Evolutionary conservation across 768 basidiomycete genomes (phyloP).

Genomic region (Termitomyces sp.): DNA sequence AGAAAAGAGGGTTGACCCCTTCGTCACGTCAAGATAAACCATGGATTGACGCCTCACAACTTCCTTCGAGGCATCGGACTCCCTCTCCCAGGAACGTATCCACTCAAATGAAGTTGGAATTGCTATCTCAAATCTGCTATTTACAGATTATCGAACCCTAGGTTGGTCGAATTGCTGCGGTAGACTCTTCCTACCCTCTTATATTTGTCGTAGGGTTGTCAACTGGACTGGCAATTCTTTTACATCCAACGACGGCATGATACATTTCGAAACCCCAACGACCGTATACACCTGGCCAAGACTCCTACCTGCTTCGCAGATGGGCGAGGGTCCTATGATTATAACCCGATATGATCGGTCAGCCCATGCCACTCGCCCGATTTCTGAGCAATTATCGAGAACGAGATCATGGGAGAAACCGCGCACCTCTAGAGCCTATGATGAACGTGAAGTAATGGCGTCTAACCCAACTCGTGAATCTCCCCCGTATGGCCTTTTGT

Average conservation of each 20-base stretch:
- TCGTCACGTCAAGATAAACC: neutral
- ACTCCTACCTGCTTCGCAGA: slow-evolving; percentile 41
- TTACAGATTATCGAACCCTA: neutral
- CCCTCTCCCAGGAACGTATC: neutral
- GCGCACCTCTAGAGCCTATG: neutral
- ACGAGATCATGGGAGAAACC: neutral
- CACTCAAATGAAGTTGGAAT: neutral
- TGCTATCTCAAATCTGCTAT: neutral
- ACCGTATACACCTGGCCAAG: slow-evolving; percentile 47
- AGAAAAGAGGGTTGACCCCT: neutral
- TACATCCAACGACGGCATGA: neutral
- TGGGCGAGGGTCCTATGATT: slow-evolving; percentile 34
- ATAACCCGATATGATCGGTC: slow-evolving; percentile 23
- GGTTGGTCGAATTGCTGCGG: neutral
- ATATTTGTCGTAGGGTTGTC: neutral
- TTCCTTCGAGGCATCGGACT: neutral
- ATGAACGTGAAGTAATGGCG: neutral
- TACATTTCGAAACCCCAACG: slow-evolving; percentile 34
- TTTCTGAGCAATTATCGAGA: neutral
- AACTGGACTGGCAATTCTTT: neutral
- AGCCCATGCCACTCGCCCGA: neutral
- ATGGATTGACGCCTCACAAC: neutral
- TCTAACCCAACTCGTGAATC: neutral
- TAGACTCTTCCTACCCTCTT: neutral
- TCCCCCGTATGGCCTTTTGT: neutral